Base-by-base conservation (phyloP, 1,284 basidiomycete species). In the Boletus smithii region DNA sequence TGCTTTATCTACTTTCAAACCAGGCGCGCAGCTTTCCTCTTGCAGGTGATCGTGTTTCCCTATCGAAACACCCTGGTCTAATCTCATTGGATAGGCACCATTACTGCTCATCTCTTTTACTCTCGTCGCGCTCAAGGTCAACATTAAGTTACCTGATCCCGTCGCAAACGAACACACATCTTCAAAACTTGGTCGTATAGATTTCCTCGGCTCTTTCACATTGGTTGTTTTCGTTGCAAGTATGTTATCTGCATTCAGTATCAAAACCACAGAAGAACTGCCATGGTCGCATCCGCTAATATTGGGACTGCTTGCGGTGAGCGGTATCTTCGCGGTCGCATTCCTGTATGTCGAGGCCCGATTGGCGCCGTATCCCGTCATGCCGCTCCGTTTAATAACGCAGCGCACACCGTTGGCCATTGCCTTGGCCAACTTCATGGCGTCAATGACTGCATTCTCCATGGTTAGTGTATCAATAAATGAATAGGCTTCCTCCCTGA, bases 201-300 rank as follows among this genome's bases (percentile, higher is more conserved):
- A 95, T 69, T 85, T 83, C 58, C 69, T 89, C 41, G 92, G 92
- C 8, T 89, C 86, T 27, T 67, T 87, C 49, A 88, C 88, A 1
- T 77, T 95, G 17, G 88, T 91, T 30, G 71, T 74, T 31, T 77
- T 79, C 36, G 83, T 95, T 46, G 89, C 87, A 26, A 78, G 79
- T 47, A 70, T 89, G 38, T 75, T 95, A 18, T 74, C 93, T 31
- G 88, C 82, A 9, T 75, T 92, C 59, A 90, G 83, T 52, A 70
- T 94, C 41, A 88, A 91, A 63, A 83, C 86, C 4, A 83, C 88
- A 0, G 91, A 90, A 65, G 85, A 91, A 55, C 69, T 90, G 42
- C 74, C 81, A 1, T 94, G 90, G 89, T 76, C 78, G 8, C 72
- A 86, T 68, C 83, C 84, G 2, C 56, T 80, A 24, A 80, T 95